A percentile compares a stretch with the other conserved stretches of the same genome.
These are phyloP conservation scores for Pleurotus cornucopiae DNA, from an alignment of 768 basidiomycete species.

Conservation along the genomic window DNA sequence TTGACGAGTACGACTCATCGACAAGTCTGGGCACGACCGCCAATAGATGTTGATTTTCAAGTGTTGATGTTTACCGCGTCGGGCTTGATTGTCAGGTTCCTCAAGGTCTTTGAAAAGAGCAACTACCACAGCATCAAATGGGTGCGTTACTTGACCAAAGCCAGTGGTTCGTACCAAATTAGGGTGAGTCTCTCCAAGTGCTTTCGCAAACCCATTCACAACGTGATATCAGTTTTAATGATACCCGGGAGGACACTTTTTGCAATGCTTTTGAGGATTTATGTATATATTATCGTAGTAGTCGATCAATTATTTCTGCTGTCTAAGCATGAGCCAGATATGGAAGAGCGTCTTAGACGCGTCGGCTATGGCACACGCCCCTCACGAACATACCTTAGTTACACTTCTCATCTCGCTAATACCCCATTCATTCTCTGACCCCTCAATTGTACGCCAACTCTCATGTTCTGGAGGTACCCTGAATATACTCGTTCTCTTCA, in stretches of 20 bases:
- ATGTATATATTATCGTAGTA: neutral
- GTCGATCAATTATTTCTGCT: neutral
- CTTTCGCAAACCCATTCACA: neutral
- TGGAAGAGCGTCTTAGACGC: constrained; percentile 5
- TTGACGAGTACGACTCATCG: constrained; percentile 87
- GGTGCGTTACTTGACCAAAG: constrained; percentile 93
- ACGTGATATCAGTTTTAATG: neutral
- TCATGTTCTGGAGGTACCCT: constrained; percentile 54
- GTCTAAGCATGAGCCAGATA: neutral
- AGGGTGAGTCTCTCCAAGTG: constrained; percentile 53
- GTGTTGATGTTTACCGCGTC: constrained; percentile 99
- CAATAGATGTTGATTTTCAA: constrained; percentile 98
- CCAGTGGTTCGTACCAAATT: constrained; percentile 91
- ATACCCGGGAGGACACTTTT: neutral
- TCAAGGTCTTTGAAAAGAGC: constrained; percentile 97
- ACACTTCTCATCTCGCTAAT: constrained; percentile 1
- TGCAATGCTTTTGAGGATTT: neutral
- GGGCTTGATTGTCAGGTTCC: constrained; percentile 91
- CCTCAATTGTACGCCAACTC: constrained; percentile 12
- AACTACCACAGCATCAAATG: constrained; percentile 94
- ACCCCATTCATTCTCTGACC: neutral
- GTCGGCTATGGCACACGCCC: constrained; percentile 4
- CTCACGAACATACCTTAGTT: constrained; percentile 5
- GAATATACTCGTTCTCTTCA: constrained; percentile 13
- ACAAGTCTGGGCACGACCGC: constrained; percentile 97